phyloP scores from a whole-genome alignment of 2,329 filamentous ascomycete species.

The Fusarium oligoseptatum region DNA sequence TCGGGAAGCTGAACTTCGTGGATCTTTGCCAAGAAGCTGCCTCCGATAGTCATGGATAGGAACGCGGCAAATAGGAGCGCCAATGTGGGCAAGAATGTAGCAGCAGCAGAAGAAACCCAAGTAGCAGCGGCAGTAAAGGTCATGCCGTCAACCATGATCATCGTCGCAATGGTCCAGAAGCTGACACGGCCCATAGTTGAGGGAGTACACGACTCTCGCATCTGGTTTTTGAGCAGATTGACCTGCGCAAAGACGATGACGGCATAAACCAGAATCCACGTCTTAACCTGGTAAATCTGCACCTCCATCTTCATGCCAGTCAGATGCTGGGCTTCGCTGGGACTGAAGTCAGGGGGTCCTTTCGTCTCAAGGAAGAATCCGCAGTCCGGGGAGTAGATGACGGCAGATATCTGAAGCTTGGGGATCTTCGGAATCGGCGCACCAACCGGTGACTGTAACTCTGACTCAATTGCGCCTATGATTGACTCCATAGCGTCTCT shows the following conservation, averaged over 20 bases:
- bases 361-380: conserved; percentile 75
- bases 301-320: conserved; percentile 72
- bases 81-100: conserved; percentile 69
- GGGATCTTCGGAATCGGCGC: conserved; percentile 69
- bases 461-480: conserved; percentile 70
- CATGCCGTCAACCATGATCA: conserved; percentile 74
- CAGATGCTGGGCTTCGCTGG: conserved; percentile 67
- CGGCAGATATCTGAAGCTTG: conserved; percentile 70
- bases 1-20: conserved; percentile 70
- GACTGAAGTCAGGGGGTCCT: conserved; percentile 69
- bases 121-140: conserved; percentile 68
- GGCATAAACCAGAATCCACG: conserved; percentile 70
- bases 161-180: conserved; percentile 71
- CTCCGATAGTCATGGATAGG: conserved; percentile 69
- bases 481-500: conserved; percentile 49
- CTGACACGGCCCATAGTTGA: conserved; percentile 76
- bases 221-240: conserved; percentile 72
- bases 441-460: conserved; percentile 72
- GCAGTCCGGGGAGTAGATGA: conserved; percentile 78
- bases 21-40: conserved; percentile 70
- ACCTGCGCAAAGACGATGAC: conserved; percentile 72
- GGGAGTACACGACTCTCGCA: conserved; percentile 75
- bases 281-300: conserved; percentile 67
- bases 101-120: conserved; percentile 68
- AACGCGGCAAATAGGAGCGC: conserved; percentile 65